Percentiles rank a stretch among this genome's conserved stretches.
These are phyloP conservation scores for Leccinum imitatum DNA, from an alignment of 768 basidiomycete species.

Conservation along the genomic window DNA sequence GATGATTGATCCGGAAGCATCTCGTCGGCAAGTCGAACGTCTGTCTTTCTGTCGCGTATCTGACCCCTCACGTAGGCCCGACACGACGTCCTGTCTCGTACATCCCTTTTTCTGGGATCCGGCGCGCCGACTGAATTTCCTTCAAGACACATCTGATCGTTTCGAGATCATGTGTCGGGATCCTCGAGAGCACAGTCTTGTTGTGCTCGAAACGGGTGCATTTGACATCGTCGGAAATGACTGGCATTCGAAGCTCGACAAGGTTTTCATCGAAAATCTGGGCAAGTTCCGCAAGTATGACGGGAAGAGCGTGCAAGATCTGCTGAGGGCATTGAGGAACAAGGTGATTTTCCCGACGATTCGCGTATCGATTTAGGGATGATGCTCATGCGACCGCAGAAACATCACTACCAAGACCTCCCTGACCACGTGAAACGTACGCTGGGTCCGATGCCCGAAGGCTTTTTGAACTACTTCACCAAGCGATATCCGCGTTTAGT, in stretches of 20 bases:
- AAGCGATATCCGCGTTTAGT: constrained; percentile 88
- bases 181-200: constrained; percentile 74
- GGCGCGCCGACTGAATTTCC: constrained; percentile 79
- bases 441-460: constrained; percentile 88
- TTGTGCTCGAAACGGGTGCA: constrained; percentile 73
- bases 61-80: constrained; percentile 56
- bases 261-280: constrained; percentile 87
- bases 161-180: constrained; percentile 98
- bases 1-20: constrained; percentile 81
- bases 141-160: constrained; percentile 97
- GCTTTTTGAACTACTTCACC: constrained; percentile 92
- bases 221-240: constrained; percentile 78
- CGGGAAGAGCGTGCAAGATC: constrained; percentile 84
- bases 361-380: neutral
- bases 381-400: constrained; percentile 46
- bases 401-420: constrained; percentile 97
- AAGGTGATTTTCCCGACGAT: constrained; percentile 57
- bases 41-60: constrained; percentile 1
- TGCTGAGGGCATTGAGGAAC: constrained; percentile 90
- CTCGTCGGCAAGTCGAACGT: constrained; percentile 58
- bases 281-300: constrained; percentile 99
- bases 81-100: constrained; percentile 80
- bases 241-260: constrained; percentile 87
- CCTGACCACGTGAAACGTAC: constrained; percentile 88
- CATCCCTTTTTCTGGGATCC: constrained; percentile 99